A percentile compares a stretch with the other conserved stretches of the same genome.
phyloP scores from a whole-genome alignment of 139 green algal genomes.

The Diplosphaera chodatii region DNA sequence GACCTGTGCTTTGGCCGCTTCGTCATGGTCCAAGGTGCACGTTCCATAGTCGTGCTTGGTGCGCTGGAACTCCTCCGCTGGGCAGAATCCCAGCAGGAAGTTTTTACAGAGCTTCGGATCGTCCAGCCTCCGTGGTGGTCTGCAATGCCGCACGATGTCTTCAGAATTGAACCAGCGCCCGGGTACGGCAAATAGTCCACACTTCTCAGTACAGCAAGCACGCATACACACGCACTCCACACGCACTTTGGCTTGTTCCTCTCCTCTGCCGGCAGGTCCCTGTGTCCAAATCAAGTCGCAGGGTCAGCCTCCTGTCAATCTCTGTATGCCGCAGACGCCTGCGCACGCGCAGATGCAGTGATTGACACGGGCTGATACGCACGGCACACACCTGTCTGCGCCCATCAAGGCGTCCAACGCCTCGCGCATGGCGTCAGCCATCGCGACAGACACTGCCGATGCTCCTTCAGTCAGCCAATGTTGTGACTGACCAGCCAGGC shows the following conservation, averaged over 20 bases:
- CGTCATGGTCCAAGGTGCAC: constrained; percentile 40
- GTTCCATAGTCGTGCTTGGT: constrained; percentile 45
- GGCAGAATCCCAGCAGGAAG: constrained; percentile 32
- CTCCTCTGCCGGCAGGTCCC: neutral
- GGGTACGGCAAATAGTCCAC: no score
- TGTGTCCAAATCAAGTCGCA: no score
- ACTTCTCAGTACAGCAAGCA: no score
- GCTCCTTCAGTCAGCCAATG: no score
- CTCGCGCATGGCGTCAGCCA: constrained; percentile 29
- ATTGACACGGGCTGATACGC: constrained; percentile 20
- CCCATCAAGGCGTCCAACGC: constrained; percentile 49
- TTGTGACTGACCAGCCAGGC: no score
- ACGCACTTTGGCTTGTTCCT: neutral
- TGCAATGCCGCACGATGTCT: no score
- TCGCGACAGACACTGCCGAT: no score
- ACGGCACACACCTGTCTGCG: constrained; percentile 9
- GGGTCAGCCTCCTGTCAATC: no score
- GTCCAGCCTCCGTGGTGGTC: neutral
- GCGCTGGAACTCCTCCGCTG: constrained; percentile 41
- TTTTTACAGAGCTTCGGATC: constrained; percentile 32
- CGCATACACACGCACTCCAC: no score
- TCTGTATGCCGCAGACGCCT: no score
- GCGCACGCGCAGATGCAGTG: no score
- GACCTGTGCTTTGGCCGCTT: constrained; percentile 16
- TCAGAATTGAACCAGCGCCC: no score